Base-by-base conservation (phyloP, 495 filamentous ascomycete species). In the Aspergillus baeticus region DNA sequence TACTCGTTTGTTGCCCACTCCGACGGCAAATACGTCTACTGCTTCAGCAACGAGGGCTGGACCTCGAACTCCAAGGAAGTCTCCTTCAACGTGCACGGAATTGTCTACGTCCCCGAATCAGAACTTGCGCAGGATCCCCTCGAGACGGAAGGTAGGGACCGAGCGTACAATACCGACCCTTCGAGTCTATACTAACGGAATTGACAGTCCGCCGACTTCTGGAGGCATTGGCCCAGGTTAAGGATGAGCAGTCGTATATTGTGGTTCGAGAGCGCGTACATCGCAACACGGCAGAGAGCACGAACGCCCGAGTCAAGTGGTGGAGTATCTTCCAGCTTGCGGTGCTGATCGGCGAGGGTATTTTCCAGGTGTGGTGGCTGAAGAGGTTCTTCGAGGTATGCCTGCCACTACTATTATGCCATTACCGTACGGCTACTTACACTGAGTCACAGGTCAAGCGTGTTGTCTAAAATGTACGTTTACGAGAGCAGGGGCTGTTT, bases 281-380 rank as follows among this genome's bases (percentile, higher is more conserved):
- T 81, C 84, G 94, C 62, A 98, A 98, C 76, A 98, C 94, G 5
- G 94, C 94, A 45, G 94, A 98, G 80, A 96, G 91, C 82, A 98
- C 94, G 54, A 98, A 98, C 73, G 84, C 85, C 58, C 79, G 94
- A 51, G 94, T 98, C 57, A 98, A 98, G 76, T 98, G 94, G 94
- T 98, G 95, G 95, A 97, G 92, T 69, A 83, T 98, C 58, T 98
- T 98, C 75, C 92, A 98, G 73, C 81, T 98, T 54, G 83, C 85
- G 48, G 88, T 98, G 52, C 81, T 98, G 44, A 79, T 94, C 56
- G 94, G 88, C 42, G 90, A 96, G 79, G 91, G 91, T 64, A 77
- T 97, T 47, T 98, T 98, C 80, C 94, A 98, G 76, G 95, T 98
- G 58, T 98, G 95, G 94, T 98, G 94, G 90, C 69, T 98, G 71